phyloP scores from a whole-genome alignment of 768 basidiomycete genomes.

The Boletus rubropictus region DNA sequence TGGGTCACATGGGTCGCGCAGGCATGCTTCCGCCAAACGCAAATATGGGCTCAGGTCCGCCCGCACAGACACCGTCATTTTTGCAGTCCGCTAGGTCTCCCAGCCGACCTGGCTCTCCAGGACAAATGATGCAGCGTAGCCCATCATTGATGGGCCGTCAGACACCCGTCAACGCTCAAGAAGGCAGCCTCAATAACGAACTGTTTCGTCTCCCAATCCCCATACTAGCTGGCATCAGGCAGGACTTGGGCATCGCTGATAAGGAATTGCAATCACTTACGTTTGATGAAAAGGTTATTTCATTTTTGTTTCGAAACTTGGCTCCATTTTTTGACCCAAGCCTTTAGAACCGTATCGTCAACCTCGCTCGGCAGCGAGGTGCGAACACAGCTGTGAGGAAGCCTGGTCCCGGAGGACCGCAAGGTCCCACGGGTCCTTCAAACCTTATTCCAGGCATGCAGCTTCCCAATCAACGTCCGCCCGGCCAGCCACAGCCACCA shows the following conservation, averaged over 20 bases:
- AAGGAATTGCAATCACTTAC: conserved; percentile 43
- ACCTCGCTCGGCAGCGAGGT: conserved; percentile 21
- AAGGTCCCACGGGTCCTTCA: conserved; percentile 24
- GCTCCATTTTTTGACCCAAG: conserved; percentile 10
- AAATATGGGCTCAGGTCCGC: conserved; percentile 33
- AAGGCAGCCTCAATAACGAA: conserved; percentile 36
- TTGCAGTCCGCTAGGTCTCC: conserved; percentile 48
- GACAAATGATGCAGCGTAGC: conserved; percentile 47
- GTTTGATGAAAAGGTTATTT: conserved; percentile 55
- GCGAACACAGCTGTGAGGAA: conserved; percentile 17
- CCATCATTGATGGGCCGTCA: conserved; percentile 51
- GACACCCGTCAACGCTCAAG: conserved; percentile 30
- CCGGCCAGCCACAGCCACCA: conserved; percentile 24
- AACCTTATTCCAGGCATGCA: conserved; percentile 31
- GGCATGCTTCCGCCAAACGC: conserved; percentile 49
- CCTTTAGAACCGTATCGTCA: conserved; percentile 35
- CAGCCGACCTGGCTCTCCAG: conserved; percentile 55
- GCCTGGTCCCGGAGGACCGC: conserved; percentile 27
- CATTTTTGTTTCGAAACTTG: conserved; percentile 1
- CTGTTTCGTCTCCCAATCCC: conserved; percentile 36
- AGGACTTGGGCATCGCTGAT: conserved; percentile 40
- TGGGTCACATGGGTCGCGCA: conserved; percentile 36
- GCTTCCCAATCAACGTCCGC: conserved; percentile 38
- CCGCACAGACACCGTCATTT: conserved; percentile 39
- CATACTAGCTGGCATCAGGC: conserved; percentile 33